A percentile compares a stretch with the other conserved stretches of the same genome.
Evolutionary conservation across 768 basidiomycete genomes (phyloP).

Genomic region (Obba rivulosa): DNA sequence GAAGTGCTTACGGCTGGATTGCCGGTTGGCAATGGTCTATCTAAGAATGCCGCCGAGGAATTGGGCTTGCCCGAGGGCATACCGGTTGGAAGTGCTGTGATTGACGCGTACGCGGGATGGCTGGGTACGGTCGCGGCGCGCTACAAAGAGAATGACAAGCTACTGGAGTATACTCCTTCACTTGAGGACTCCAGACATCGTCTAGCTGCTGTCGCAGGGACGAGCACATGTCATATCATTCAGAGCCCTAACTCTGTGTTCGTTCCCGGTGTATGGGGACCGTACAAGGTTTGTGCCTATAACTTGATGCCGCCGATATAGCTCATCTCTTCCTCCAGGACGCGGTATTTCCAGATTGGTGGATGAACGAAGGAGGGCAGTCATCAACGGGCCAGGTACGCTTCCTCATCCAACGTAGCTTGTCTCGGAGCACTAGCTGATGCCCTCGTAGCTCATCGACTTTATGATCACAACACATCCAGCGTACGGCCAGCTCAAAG

Average conservation of each 20-base stretch:
- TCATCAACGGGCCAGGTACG: conserved; percentile 92
- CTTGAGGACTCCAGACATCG: conserved; percentile 76
- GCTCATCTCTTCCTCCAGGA: conserved; percentile 41
- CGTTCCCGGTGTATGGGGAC: conserved; percentile 91
- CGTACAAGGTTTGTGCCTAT: conserved; percentile 54
- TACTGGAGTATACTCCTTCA: conserved; percentile 49
- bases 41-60: conserved; percentile 72
- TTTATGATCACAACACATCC: conserved; percentile 92
- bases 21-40: conserved; percentile 82
- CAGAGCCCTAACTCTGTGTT: conserved; percentile 80
- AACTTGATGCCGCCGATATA: not conserved
- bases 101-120: conserved; percentile 99
- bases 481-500: conserved; percentile 68
- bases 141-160: conserved; percentile 42
- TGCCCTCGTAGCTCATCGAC: conserved; percentile 67
- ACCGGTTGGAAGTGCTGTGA: conserved; percentile 89
- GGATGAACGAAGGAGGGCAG: conserved; percentile 99
- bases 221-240: conserved; percentile 86
- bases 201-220: conserved; percentile 91
- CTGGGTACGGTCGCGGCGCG: conserved; percentile 89
- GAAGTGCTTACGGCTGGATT: conserved; percentile 76
- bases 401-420: not conserved
- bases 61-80: conserved; percentile 83
- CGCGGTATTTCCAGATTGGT: conserved; percentile 89
- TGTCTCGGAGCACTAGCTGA: not conserved